phyloP scores from a whole-genome alignment of 768 basidiomycete genomes.

The Termitomyces eurrhizus region DNA sequence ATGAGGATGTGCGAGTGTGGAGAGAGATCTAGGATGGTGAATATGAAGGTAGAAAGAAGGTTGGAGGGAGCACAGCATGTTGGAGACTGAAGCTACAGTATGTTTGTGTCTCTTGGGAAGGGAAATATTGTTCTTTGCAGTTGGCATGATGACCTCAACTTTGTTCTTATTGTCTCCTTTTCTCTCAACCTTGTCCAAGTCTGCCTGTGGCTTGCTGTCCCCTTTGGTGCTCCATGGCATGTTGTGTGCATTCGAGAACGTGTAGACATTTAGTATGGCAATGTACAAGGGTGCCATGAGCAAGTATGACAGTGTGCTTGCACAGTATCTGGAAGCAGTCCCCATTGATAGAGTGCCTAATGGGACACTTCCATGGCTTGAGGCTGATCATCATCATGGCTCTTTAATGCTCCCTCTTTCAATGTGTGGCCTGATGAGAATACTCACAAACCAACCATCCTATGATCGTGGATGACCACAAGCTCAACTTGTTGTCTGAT shows the following conservation, averaged over 20 bases:
- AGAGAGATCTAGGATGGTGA: constrained; percentile 44
- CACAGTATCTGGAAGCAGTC: constrained; percentile 9
- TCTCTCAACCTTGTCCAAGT: no score
- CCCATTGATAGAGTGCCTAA: neutral
- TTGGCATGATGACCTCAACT: no score
- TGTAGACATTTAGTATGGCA: no score
- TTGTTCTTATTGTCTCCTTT: no score
- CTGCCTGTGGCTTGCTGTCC: no score
- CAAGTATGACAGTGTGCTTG: constrained; percentile 7
- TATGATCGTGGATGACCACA: constrained; percentile 12
- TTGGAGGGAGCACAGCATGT: no score
- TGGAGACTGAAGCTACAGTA: no score
- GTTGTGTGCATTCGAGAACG: no score
- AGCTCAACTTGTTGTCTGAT: constrained; percentile 16
- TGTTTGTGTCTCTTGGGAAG: no score
- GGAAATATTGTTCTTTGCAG: no score
- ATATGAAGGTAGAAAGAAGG: constrained; percentile 33
- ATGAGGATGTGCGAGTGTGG: constrained; percentile 69
- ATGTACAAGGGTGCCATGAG: no score
- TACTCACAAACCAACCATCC: constrained; percentile 8
- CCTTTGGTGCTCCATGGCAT: no score
- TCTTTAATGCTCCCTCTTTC: constrained; percentile 4
- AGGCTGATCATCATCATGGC: constrained; percentile 12
- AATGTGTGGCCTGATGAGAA: constrained; percentile 11
- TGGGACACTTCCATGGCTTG: constrained; percentile 10